A percentile compares a stretch with the other conserved stretches of the same genome.
Evolutionary conservation across 257 asterid genomes (phyloP).

Genomic region (Capsicum pubescens): DNA sequence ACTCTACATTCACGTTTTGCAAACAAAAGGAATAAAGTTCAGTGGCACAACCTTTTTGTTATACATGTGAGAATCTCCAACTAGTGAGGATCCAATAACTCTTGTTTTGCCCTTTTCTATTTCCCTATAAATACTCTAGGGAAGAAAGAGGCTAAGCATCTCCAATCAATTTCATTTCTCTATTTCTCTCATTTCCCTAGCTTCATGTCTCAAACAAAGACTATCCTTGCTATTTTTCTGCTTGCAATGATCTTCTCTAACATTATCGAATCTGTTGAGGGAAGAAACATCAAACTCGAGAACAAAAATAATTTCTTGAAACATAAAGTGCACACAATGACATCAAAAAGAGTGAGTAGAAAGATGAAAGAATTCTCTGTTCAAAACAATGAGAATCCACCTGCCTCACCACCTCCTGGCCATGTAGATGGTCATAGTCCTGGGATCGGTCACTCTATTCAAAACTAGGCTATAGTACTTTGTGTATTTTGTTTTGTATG

Average conservation of each 20-base stretch:
- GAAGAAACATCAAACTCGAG: conserved; percentile 43
- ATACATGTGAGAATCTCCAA: conserved; percentile 43
- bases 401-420: conserved; percentile 21
- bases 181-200: background rate
- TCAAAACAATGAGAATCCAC: conserved; percentile 21
- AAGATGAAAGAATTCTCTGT: background rate
- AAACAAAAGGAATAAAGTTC: conserved; percentile 19
- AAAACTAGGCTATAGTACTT: background rate
- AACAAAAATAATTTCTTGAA: conserved; percentile 28
- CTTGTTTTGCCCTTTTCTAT: background rate
- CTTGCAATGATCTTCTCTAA: conserved; percentile 43
- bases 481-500: background rate
- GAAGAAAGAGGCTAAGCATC: conserved; percentile 34
- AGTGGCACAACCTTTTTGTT: background rate
- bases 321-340: background rate
- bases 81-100: conserved; percentile 39
- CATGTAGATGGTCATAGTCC: conserved; percentile 50
- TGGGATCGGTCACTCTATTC: conserved; percentile 37
- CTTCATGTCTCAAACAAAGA: conserved; percentile 47
- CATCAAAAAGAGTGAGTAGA: background rate
- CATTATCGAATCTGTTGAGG: conserved; percentile 39
- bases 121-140: conserved; percentile 50
- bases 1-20: background rate
- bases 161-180: conserved; percentile 2
- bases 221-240: conserved; percentile 40